phyloP scores from a whole-genome alignment of 2,329 filamentous ascomycete species.

The Aspergillus versicolor region DNA sequence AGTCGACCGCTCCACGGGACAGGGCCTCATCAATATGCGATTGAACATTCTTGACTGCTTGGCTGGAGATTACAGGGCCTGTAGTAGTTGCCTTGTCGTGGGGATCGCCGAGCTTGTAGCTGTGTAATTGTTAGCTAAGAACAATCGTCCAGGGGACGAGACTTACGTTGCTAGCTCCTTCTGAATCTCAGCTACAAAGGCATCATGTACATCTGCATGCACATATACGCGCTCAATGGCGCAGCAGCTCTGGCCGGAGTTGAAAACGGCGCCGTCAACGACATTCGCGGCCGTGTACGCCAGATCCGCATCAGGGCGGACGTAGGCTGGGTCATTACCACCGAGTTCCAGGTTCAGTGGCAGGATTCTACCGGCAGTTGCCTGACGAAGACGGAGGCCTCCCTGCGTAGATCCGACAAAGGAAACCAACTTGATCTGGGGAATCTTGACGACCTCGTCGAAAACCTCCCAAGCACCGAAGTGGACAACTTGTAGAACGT shows the following conservation, averaged over 20 bases:
- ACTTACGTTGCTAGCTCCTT: conserved; percentile 66
- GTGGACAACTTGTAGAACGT: conserved; percentile 86
- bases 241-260: conserved; percentile 93
- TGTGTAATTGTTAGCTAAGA: conserved; percentile 2
- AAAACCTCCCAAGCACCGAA: conserved; percentile 73
- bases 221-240: conserved; percentile 87
- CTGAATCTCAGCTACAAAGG: conserved; percentile 76
- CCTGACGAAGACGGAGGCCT: conserved; percentile 77
- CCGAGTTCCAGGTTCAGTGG: conserved; percentile 85
- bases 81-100: conserved; percentile 71
- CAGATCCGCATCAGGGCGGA: conserved; percentile 78
- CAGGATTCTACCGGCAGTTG: conserved; percentile 76
- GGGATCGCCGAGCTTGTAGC: conserved; percentile 64
- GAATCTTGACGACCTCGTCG: conserved; percentile 72
- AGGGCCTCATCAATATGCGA: conserved; percentile 78
- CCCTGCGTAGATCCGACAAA: conserved; percentile 89
- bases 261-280: conserved; percentile 87
- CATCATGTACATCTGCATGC: conserved; percentile 75
- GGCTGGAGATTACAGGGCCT: conserved; percentile 79
- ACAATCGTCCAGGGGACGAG: neutral
- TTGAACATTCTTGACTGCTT: conserved; percentile 71
- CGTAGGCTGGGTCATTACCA: conserved; percentile 88
- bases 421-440: conserved; percentile 73
- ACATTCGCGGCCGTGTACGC: conserved; percentile 87
- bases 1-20: conserved; percentile 74